These are phyloP conservation scores for Brettanomyces sp. DNA, from an alignment of 805 yeast genomes.

Conservation along the genomic window DNA sequence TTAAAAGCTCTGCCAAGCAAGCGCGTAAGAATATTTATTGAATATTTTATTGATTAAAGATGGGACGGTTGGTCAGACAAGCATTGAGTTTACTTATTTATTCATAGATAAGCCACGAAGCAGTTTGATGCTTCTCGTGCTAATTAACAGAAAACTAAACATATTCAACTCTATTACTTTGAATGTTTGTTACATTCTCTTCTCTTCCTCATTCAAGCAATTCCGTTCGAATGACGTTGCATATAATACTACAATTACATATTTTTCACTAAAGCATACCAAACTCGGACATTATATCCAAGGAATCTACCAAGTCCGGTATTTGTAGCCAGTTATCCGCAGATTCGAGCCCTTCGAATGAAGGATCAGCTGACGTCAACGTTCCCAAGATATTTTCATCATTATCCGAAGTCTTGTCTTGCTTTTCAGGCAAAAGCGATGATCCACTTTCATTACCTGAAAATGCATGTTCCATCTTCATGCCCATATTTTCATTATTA, in stretches of 20 bases:
- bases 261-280: not conserved
- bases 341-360: not conserved
- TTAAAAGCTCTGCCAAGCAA: too few relatives aligned
- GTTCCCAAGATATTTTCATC: not conserved
- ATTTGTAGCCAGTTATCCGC: conserved; percentile 12
- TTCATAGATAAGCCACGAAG: not conserved
- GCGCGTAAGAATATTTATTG: too few relatives aligned
- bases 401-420: not conserved
- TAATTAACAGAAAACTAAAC: too few relatives aligned
- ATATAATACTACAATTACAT: not conserved
- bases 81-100: not conserved
- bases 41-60: too few relatives aligned
- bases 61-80: not conserved
- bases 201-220: too few relatives aligned
- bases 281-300: conserved; percentile 1
- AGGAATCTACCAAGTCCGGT: conserved; percentile 6
- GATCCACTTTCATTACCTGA: not conserved
- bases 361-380: not conserved
- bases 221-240: not conserved
- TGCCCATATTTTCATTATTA: not conserved
- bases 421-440: not conserved
- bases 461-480: not conserved
- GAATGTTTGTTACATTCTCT: too few relatives aligned
- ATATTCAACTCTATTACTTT: too few relatives aligned
- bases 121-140: too few relatives aligned